phyloP scores from a whole-genome alignment of 2,329 filamentous ascomycete species.

The Hypoxylon sp. region DNA sequence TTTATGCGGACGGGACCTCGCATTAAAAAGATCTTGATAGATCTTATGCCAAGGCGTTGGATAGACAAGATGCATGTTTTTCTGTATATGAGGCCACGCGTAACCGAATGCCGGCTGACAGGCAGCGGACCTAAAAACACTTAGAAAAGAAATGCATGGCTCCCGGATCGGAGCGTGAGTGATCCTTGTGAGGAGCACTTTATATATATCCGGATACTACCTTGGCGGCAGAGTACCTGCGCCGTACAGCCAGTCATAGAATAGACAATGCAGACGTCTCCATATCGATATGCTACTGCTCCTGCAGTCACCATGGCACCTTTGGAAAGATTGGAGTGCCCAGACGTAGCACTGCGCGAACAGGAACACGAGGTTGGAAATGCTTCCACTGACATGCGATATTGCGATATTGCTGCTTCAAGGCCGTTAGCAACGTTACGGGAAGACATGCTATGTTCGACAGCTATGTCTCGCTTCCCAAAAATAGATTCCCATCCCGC shows the following conservation, averaged over 20 bases:
- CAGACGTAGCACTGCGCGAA: constrained; percentile 17
- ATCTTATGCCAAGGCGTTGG: constrained; percentile 26
- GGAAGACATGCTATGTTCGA: constrained; percentile 16
- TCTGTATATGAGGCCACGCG: constrained; percentile 32
- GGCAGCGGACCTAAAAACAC: constrained; percentile 16
- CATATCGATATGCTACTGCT: constrained; percentile 19
- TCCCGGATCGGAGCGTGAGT: constrained; percentile 37
- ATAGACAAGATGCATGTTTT: constrained; percentile 3
- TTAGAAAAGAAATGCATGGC: constrained; percentile 36
- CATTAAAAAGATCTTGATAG: constrained; percentile 9
- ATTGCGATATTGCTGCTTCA: constrained; percentile 21
- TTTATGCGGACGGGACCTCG: neutral
- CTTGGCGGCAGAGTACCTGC: constrained; percentile 36
- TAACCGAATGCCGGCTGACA: constrained; percentile 13
- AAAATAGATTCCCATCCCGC: constrained; percentile 10
- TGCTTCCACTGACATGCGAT: constrained; percentile 11
- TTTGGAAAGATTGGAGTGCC: constrained; percentile 26
- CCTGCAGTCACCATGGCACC: constrained; percentile 21
- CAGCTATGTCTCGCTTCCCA: constrained; percentile 10
- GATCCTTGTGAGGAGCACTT: constrained; percentile 34
- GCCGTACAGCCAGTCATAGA: constrained; percentile 30
- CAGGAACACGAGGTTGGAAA: constrained; percentile 27
- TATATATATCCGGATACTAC: constrained; percentile 48
- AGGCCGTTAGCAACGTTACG: constrained; percentile 9
- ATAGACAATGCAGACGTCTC: constrained; percentile 20